These are phyloP conservation scores for Linanthus parryae DNA, from an alignment of 148 eudicot genomes.

Conservation along the genomic window DNA sequence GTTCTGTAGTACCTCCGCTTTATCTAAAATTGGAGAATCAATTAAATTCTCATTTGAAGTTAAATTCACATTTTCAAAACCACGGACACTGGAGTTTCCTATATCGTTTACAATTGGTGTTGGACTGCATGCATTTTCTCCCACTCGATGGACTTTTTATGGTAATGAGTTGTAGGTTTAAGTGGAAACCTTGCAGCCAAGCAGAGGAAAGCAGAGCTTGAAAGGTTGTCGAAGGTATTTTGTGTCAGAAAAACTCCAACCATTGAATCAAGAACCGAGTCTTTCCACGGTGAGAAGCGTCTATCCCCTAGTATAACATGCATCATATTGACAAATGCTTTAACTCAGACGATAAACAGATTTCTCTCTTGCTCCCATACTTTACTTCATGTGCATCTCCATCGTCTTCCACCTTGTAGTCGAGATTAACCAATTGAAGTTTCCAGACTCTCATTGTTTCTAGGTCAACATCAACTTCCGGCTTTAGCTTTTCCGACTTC, in stretches of 20 bases:
- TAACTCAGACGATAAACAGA: background rate
- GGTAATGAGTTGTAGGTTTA: constrained; percentile 16
- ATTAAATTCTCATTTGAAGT: background rate
- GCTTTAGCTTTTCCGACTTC: background rate
- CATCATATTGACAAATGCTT: background rate
- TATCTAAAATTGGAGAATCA: background rate
- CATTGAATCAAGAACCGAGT: constrained; percentile 92
- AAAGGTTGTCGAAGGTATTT: constrained; percentile 93
- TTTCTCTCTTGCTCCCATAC: background rate
- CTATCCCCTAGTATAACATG: constrained; percentile 60
- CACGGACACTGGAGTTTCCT: too few relatives aligned
- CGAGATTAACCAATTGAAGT: constrained; percentile 56
- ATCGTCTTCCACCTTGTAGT: background rate
- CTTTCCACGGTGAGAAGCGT: constrained; percentile 95
- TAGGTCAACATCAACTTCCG: constrained; percentile 80
- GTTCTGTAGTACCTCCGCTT: background rate
- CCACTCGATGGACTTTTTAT: background rate
- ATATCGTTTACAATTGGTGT: constrained; percentile 7
- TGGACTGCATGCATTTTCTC: background rate
- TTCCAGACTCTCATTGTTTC: constrained; percentile 89
- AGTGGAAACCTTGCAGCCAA: constrained; percentile 76
- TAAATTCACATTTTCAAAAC: background rate
- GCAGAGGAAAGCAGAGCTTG: constrained; percentile 97
- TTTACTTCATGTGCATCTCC: background rate
- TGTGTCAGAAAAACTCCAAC: constrained; percentile 97